Evolutionary conservation across 1,139 yeast species (phyloP).

Genomic region (Geotrichum aggregatum): DNA sequence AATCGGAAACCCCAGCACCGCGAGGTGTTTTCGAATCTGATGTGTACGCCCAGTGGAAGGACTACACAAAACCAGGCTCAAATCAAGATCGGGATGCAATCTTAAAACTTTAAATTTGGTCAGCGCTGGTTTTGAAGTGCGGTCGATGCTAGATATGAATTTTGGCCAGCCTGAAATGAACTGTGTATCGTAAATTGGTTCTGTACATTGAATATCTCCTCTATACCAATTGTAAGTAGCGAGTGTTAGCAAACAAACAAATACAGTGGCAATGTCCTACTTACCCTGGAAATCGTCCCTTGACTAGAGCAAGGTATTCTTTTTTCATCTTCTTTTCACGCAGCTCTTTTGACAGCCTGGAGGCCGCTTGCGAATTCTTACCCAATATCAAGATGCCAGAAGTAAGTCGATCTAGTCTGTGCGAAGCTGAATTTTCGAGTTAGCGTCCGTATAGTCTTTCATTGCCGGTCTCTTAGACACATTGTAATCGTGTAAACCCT

Average conservation of each 20-base stretch:
- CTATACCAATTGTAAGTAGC: too few relatives aligned
- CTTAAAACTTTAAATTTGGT: constrained; percentile 43
- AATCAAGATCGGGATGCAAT: constrained; percentile 38
- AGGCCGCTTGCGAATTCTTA: constrained; percentile 46
- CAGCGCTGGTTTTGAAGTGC: constrained; percentile 37
- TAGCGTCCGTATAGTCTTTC: background rate
- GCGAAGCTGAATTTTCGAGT: constrained; percentile 40
- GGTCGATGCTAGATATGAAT: background rate
- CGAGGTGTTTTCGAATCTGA: constrained; percentile 70
- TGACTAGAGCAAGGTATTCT: constrained; percentile 59
- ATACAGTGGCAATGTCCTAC: too few relatives aligned
- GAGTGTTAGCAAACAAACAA: too few relatives aligned
- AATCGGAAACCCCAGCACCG: constrained; percentile 64
- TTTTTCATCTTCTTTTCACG: constrained; percentile 44
- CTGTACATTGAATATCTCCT: constrained; percentile 6
- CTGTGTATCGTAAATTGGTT: constrained; percentile 17
- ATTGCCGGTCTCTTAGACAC: background rate
- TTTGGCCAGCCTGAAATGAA: constrained; percentile 14
- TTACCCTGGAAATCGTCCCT: constrained; percentile 51
- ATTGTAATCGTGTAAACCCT: background rate
- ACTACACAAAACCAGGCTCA: constrained; percentile 58
- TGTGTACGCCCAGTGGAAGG: constrained; percentile 77
- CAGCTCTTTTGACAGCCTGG: constrained; percentile 45
- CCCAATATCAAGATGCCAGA: constrained; percentile 68
- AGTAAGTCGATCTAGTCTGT: constrained; percentile 68